Evolutionary conservation across 176 grass and related monocot species (phyloP).

Genomic region (Paspalum notatum): DNA sequence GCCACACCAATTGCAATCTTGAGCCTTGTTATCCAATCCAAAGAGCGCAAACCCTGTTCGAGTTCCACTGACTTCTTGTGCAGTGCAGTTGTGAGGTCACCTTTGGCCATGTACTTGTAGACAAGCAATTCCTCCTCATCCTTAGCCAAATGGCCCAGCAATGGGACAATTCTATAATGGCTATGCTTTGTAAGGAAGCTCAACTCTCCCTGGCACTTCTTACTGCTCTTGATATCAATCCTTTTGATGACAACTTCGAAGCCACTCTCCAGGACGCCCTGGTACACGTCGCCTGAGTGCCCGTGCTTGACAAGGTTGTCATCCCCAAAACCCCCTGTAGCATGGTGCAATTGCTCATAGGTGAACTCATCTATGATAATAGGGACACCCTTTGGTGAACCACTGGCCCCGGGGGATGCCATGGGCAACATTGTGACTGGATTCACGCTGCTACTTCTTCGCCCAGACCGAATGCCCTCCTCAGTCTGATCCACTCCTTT

Average conservation of each 20-base stretch:
- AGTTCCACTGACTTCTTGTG: conserved; percentile 49
- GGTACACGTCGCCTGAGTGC: conserved; percentile 73
- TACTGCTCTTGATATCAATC: conserved; percentile 48
- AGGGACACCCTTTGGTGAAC: conserved; percentile 39
- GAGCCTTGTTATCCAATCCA: conserved; percentile 97
- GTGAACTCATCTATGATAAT: conserved; percentile 54
- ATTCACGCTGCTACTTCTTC: conserved; percentile 60
- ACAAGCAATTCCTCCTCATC: conserved; percentile 65
- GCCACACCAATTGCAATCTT: conserved; percentile 81
- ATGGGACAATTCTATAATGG: conserved; percentile 63
- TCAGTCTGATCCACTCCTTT: conserved; percentile 50
- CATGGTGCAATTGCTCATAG: conserved; percentile 68
- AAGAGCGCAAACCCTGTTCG: conserved; percentile 59
- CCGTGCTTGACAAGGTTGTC: conserved; percentile 73
- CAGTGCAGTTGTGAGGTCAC: conserved; percentile 77
- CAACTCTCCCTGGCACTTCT: conserved; percentile 56
- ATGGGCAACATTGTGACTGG: conserved; percentile 51
- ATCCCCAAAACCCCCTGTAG: conserved; percentile 58
- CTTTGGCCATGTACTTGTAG: conserved; percentile 76
- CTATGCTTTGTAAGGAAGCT: conserved; percentile 52
- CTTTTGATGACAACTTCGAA: conserved; percentile 70
- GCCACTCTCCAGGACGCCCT: conserved; percentile 65
- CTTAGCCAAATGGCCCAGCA: conserved; percentile 65
- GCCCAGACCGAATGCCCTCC: conserved; percentile 49
- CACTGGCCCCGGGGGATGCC: conserved; percentile 22